These are phyloP conservation scores for Linum usitatissimum DNA, from an alignment of 345 rosid genomes.

Conservation along the genomic window DNA sequence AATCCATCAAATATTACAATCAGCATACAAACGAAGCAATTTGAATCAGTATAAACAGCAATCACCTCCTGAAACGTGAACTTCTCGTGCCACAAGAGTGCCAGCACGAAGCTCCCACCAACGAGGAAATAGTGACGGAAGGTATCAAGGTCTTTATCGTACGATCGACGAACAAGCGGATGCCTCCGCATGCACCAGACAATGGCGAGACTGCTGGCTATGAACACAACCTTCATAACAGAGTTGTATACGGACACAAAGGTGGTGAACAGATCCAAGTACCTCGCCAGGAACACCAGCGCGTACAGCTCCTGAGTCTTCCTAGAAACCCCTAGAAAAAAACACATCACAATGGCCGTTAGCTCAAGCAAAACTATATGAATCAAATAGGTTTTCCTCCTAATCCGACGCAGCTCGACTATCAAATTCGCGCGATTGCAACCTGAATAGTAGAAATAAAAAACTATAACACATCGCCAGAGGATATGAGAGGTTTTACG, in stretches of 20 bases:
- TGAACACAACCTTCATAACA: conserved; percentile 85
- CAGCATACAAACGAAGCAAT: background rate
- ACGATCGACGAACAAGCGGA: conserved; percentile 50
- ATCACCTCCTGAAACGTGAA: conserved; percentile 75
- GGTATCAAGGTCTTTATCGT: conserved; percentile 76
- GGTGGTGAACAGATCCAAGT: conserved; percentile 76
- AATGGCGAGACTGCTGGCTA: conserved; percentile 70
- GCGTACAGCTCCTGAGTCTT: conserved; percentile 95
- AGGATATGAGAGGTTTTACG: background rate
- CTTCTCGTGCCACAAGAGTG: conserved; percentile 55
- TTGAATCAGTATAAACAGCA: background rate
- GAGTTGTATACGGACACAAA: conserved; percentile 69
- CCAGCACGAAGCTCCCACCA: conserved; percentile 44
- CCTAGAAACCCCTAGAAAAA: conserved; percentile 55
- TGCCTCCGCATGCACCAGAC: conserved; percentile 88
- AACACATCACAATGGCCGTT: background rate
- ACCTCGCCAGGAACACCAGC: conserved; percentile 70
- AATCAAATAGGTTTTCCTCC: background rate
- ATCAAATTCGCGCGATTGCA: background rate
- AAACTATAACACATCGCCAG: conserved; percentile 10
- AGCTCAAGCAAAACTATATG: background rate
- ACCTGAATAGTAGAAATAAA: background rate
- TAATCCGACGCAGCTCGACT: background rate
- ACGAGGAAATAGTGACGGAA: conserved; percentile 66
- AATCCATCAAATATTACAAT: background rate